Percentiles rank a stretch among this genome's conserved stretches.
Conservation (phyloP, 139 green algal species). For the Tetratostichococcus sp. region DNA sequence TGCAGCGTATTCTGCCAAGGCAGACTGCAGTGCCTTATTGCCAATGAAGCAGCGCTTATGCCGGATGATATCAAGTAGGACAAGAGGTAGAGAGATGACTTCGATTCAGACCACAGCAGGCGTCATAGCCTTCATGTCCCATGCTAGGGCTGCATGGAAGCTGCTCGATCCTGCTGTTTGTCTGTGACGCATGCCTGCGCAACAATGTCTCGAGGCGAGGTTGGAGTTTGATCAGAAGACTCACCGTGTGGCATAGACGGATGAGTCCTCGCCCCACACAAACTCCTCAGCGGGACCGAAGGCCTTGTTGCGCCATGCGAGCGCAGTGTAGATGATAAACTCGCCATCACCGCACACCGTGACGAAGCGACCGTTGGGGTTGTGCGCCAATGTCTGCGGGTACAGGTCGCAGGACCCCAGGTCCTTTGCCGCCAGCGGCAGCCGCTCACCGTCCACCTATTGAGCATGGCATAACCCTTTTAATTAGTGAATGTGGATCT, state of each 20-base stretch:
- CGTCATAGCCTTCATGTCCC: no score
- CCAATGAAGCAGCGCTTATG: no score
- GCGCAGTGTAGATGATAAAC: constrained; percentile 98
- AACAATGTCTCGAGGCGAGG: no score
- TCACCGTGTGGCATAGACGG: constrained; percentile 75
- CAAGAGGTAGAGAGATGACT: no score
- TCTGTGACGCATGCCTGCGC: no score
- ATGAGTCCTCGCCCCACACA: constrained; percentile 87
- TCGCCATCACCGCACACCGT: constrained; percentile 94
- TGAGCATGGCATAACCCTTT: no score
- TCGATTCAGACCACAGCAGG: no score
- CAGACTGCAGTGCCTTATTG: background rate
- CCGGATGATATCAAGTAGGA: no score
- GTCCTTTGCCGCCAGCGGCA: constrained; percentile 95
- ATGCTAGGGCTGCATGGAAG: no score
- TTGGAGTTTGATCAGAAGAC: background rate
- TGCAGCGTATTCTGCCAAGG: no score
- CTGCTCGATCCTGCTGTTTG: no score
- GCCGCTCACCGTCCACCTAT: constrained; percentile 86
- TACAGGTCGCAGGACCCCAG: constrained; percentile 93
- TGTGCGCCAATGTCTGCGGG: constrained; percentile 87
- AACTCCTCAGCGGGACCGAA: constrained; percentile 92
- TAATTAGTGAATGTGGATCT: no score
- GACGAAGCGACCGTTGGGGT: constrained; percentile 96
- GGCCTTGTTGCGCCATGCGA: constrained; percentile 98